Evolutionary conservation across 208 protist species (phyloP).

Genomic region (Leishmania aethiopica): DNA sequence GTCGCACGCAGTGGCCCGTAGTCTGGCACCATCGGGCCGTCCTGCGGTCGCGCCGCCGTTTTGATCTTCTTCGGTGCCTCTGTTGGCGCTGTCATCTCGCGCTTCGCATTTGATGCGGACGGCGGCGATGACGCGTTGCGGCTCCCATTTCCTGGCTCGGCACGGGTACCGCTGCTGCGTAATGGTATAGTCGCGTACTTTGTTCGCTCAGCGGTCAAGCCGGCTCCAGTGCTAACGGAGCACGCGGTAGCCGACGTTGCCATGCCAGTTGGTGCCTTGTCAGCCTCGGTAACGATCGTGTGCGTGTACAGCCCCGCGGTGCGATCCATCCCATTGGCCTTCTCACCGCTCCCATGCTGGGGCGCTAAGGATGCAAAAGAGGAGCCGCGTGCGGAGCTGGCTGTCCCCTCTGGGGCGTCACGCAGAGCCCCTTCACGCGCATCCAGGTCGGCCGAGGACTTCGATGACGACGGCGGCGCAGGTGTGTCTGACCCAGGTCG

Average conservation of each 20-base stretch:
- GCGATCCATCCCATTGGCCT: background rate
- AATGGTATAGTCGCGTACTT: slow-evolving; percentile 19
- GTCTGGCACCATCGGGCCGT: slow-evolving; percentile 70
- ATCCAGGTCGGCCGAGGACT: background rate
- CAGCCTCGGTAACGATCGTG: slow-evolving; percentile 37
- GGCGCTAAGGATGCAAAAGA: slow-evolving; percentile 61
- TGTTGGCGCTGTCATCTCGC: background rate
- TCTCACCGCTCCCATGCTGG: background rate
- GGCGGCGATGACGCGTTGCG: background rate
- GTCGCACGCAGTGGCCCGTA: slow-evolving; percentile 79
- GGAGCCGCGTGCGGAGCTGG: slow-evolving; percentile 51
- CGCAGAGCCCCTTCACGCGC: background rate
- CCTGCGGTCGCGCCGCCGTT: slow-evolving; percentile 35
- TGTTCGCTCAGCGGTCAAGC: background rate
- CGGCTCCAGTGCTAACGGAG: background rate
- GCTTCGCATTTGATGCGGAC: background rate
- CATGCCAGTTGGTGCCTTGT: slow-evolving; percentile 33
- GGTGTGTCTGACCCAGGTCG: background rate
- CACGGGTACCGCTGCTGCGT: background rate
- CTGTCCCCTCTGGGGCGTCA: slow-evolving; percentile 18
- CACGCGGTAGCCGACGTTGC: slow-evolving; percentile 8
- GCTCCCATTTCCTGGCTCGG: background rate
- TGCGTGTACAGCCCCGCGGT: slow-evolving; percentile 37
- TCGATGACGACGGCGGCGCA: background rate
- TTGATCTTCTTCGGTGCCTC: slow-evolving; percentile 1